Evolutionary conservation across 164 flowering plant genomes (phyloP), one percentile per base, ranked within the genome.

Genomic region (Saururus chinensis): DNA sequence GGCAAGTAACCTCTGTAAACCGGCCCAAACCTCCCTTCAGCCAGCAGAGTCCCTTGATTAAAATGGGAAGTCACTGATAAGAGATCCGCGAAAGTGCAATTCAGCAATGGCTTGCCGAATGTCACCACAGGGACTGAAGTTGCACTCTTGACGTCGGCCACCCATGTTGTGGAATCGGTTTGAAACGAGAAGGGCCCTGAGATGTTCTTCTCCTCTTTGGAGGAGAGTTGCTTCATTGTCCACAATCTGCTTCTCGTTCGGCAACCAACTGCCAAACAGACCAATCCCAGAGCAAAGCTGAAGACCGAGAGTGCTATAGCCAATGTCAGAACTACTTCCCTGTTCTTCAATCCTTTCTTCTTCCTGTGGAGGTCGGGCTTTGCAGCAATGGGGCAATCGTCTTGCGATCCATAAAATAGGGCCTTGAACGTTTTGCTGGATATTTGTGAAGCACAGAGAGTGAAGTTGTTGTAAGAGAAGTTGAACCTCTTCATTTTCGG

Each of bases 171-270:
- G 8, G 89, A 91, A 80, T 91, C 95, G 0, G 95, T 91, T 66
- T 86, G 83, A 75, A 86, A 91, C 6, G 97, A 83, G 63, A 91
- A 91, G 9, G 97, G 97, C 13, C 97, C 97, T 1, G 91, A 86
- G 54, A 84, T 70, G 64, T 60, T 74, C 51, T 73, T 86, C 54
- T 88, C 95, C 67, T 85, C 96, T 57, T 78, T 86, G 71, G 65
- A 79, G 10, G 95, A 81, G 6, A 65, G 57, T 52, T 83, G 89
- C 70, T 87, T 90, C 37, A 77, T 86, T 1, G 67, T 76, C 90
- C 92, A 83, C 64, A 53, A 74, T 59, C 65, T 77, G 55, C 71
- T 70, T 75, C 74, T 83, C 68, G 78, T 78, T 71, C 87, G 73
- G 57, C 89, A 83, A 21, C 89, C 80, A 68, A 84, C 76, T 20